Evolutionary conservation across 2,329 filamentous ascomycete genomes (phyloP).

Genomic region (Pseudocercospora fijiensis): DNA sequence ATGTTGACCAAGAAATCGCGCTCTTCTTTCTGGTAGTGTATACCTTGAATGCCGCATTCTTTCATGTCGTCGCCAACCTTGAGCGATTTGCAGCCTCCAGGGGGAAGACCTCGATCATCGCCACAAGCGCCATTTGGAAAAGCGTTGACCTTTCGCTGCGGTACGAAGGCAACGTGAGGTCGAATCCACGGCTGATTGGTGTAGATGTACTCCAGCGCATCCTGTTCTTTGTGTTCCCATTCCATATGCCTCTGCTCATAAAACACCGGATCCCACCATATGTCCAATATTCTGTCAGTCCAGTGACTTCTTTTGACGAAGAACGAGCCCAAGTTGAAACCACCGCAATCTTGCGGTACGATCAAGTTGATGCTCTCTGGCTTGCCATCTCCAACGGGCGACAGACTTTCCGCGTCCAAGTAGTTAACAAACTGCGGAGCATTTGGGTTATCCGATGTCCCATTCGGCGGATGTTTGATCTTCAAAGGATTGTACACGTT

Average conservation of each 20-base stretch:
- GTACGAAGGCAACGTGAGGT: constrained; percentile 81
- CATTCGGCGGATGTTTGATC: constrained; percentile 75
- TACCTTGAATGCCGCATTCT: constrained; percentile 43
- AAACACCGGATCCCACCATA: constrained; percentile 97
- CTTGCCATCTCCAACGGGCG: constrained; percentile 73
- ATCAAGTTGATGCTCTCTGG: constrained; percentile 80
- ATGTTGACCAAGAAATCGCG: constrained; percentile 96
- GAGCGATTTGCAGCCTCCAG: constrained; percentile 40
- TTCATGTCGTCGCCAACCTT: constrained; percentile 27
- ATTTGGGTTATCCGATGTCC: constrained; percentile 33
- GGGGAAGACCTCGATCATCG: constrained; percentile 68
- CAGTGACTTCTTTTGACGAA: constrained; percentile 82
- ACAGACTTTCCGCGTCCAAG: constrained; percentile 72
- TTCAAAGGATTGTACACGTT: constrained; percentile 95
- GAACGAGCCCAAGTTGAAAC: constrained; percentile 96
- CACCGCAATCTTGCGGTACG: constrained; percentile 87
- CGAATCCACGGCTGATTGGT: constrained; percentile 88
- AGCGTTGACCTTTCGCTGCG: constrained; percentile 89
- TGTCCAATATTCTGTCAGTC: constrained; percentile 86
- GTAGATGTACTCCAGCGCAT: constrained; percentile 91
- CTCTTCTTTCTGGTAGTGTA: constrained; percentile 83
- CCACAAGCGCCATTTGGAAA: constrained; percentile 89
- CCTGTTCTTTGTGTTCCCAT: constrained; percentile 99
- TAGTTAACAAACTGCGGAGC: constrained; percentile 55
- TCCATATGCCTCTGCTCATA: constrained; percentile 99